phyloP scores from a whole-genome alignment of 208 protist genomes.

The Leishmania martiniquensis region DNA sequence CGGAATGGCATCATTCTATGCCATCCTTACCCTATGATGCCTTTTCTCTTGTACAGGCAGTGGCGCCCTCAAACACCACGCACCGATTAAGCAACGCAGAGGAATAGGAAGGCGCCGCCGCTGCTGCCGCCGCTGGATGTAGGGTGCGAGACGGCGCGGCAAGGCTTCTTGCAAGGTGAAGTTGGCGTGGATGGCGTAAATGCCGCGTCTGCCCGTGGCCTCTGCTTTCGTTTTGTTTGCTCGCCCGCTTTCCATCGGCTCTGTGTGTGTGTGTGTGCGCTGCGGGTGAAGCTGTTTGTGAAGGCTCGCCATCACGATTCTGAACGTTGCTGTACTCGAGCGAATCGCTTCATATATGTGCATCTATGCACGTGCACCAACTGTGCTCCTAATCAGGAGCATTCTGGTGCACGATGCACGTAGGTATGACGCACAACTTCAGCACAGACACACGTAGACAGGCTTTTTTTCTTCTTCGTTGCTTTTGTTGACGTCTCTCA shows the following conservation, averaged over 20 bases:
- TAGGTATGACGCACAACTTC: too few species aligned
- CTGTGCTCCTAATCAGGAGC: too few species aligned
- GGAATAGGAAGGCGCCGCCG: background rate
- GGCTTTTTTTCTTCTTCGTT: too few species aligned
- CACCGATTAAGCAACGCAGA: background rate
- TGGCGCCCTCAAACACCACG: background rate
- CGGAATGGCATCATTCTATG: background rate
- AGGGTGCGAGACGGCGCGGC: too few species aligned
- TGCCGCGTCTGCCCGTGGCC: background rate
- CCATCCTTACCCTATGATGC: background rate
- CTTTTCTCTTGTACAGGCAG: background rate
- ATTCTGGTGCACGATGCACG: too few species aligned
- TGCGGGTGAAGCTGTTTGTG: too few species aligned
- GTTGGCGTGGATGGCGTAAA: background rate
- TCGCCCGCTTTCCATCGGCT: background rate
- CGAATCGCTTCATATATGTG: slow-evolving; percentile 13
- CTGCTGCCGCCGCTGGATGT: too few species aligned
- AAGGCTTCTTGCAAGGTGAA: background rate
- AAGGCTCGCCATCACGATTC: background rate
- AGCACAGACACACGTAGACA: slow-evolving; percentile 8
- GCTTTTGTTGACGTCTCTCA: too few species aligned
- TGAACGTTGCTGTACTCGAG: background rate
- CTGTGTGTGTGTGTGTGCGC: background rate
- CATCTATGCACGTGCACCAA: slow-evolving; percentile 18
- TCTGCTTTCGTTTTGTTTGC: background rate